Base-by-base conservation (phyloP, 805 yeast genomes). In the Sugiyamaella valdiviana region DNA sequence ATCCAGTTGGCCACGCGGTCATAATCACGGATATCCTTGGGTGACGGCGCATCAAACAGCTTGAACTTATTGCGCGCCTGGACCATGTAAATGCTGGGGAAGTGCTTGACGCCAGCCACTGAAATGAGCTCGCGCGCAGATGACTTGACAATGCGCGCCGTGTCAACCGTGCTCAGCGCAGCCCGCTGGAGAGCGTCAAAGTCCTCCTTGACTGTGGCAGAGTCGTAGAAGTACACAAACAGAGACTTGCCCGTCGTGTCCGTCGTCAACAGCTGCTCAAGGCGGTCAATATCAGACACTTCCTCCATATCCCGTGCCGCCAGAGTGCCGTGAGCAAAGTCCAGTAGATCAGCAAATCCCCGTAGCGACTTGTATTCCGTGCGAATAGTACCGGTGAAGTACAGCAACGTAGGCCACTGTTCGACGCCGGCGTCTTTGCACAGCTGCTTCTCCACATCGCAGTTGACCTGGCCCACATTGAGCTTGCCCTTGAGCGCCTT, bases 401-500 rank as follows among this genome's bases (percentile, higher is more conserved):
- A 56, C 51, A 52, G 45, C 6, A 62, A 49, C 10, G 59, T 51
- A 2, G 67, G 67, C 10, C 48, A 17, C 20, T 37, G 39, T 4
- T 46, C 50, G 10, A 70, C 53, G n/a, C 58, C 61, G n/a, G 59
- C 63, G 14, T 54, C 62, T 9, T 53, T 50, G 55, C 75, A 71
- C 9, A 66, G 53, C 22, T 55, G 48, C 16, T 50, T 38, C 39
- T 67, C 57, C 29, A 46, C 57, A 40, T 65, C 68, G 46, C 75
- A 71, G 55, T 71, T 64, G 37, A 71, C 66, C 29, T 66, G 70
- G 14, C 70, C 75, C 14, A 70, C 60, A 45, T 70, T 67, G 42
- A 71, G 53, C 42, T 51, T 43, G 26, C 67, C 66, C 47, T 58
- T 53, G 48, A 60, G 52, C 37, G 52, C 42, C 12, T 46, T 44